Conservation (phyloP, 805 yeast genomes). For the Lipomyces orientalis region DNA sequence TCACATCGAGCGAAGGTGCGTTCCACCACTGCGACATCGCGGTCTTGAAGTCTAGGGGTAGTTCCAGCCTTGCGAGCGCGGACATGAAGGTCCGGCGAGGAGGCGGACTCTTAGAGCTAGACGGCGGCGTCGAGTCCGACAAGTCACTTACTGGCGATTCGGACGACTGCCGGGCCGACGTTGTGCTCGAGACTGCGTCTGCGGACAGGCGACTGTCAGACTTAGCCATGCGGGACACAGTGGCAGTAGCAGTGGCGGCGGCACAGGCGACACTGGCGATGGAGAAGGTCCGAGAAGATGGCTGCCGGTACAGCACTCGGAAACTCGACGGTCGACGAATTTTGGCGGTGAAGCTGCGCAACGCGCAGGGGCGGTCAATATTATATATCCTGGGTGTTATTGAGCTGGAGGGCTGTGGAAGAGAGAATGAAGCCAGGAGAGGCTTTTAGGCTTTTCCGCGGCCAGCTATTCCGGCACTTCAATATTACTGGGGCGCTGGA, state of each 20-base stretch:
- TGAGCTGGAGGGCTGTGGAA: no score
- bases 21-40: constrained; percentile 54
- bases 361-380: no score
- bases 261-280: not conserved
- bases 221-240: not conserved
- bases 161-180: not conserved
- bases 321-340: not conserved
- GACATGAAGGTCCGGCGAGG: constrained; percentile 25
- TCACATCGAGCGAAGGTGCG: constrained; percentile 45
- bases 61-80: constrained; percentile 30
- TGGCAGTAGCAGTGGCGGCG: not conserved
- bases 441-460: no score
- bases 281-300: not conserved
- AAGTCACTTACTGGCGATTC: not conserved
- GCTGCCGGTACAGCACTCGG: not conserved
- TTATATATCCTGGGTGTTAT: not conserved
- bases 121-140: not conserved
- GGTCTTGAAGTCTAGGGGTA: constrained; percentile 48
- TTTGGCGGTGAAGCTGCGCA: not conserved
- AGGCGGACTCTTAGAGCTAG: constrained; percentile 7
- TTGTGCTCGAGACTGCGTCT: not conserved
- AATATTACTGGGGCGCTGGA: no score
- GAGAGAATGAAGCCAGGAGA: no score
- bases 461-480: not conserved
- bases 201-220: not conserved